These are phyloP conservation scores for Daldinia sp. DNA, from an alignment of 2,329 filamentous ascomycete genomes.

Conservation along the genomic window DNA sequence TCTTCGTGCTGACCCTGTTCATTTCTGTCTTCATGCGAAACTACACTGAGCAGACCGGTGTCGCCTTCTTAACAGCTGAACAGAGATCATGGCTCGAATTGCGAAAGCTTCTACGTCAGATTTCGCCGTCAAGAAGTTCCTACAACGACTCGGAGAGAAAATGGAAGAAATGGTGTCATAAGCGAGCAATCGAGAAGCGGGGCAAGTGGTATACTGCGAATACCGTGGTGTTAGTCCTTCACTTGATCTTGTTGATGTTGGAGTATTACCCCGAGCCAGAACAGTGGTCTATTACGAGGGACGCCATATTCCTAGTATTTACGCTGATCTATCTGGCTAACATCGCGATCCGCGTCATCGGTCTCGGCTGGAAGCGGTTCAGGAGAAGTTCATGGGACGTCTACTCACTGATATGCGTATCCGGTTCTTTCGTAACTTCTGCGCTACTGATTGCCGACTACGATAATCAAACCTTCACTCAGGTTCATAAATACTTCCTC, in stretches of 20 bases:
- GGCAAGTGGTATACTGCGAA: slow-evolving; percentile 90
- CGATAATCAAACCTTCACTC: slow-evolving; percentile 73
- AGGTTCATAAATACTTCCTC: slow-evolving; percentile 93
- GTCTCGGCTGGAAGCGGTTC: slow-evolving; percentile 92
- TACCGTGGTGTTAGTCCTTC: slow-evolving; percentile 82
- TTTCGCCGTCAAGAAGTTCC: slow-evolving; percentile 93
- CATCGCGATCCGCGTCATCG: slow-evolving; percentile 84
- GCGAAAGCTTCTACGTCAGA: slow-evolving; percentile 89
- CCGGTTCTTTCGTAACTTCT: slow-evolving; percentile 85
- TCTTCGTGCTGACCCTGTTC: slow-evolving; percentile 96
- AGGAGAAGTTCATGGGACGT: slow-evolving; percentile 95
- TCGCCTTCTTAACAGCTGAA: slow-evolving; percentile 94
- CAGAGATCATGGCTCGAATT: slow-evolving; percentile 97
- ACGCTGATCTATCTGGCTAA: slow-evolving; percentile 87
- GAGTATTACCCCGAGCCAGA: slow-evolving; percentile 84
- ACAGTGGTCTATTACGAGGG: slow-evolving; percentile 78
- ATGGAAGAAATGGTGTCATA: slow-evolving; percentile 96
- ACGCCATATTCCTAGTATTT: slow-evolving; percentile 82
- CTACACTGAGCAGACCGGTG: slow-evolving; percentile 98
- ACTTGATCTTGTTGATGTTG: slow-evolving; percentile 83
- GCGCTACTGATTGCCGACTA: slow-evolving; percentile 76
- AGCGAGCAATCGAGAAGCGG: slow-evolving; percentile 91
- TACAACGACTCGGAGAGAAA: slow-evolving; percentile 79
- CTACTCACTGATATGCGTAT: slow-evolving; percentile 84
- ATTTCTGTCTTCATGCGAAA: slow-evolving; percentile 99